A percentile compares a stretch with the other conserved stretches of the same genome.
Evolutionary conservation across 208 protist species (phyloP).

Genomic region (Acanthamoeba sp.): DNA sequence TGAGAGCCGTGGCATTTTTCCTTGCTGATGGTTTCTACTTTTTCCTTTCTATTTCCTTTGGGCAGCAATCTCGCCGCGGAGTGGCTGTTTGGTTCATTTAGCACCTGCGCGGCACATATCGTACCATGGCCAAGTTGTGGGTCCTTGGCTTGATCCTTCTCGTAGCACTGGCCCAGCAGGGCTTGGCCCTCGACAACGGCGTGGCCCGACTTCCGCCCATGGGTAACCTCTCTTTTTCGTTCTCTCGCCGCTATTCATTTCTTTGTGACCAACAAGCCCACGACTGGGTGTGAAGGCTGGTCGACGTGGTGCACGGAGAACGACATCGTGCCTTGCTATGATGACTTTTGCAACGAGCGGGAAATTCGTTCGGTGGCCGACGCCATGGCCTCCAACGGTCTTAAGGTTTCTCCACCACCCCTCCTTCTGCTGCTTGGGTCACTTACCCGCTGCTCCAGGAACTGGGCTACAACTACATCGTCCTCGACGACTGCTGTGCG

Average conservation of each 20-base stretch:
- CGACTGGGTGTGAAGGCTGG: slow-evolving; percentile 45
- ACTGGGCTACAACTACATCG: slow-evolving; percentile 75
- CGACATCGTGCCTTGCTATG: slow-evolving; percentile 59
- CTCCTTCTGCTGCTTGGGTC: neutral
- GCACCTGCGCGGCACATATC: too few relatives aligned
- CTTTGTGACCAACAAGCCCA: too few relatives aligned
- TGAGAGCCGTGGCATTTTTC: too few relatives aligned
- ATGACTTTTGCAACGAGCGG: slow-evolving; percentile 66
- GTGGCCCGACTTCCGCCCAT: neutral
- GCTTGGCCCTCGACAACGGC: neutral
- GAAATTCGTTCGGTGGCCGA: slow-evolving; percentile 40
- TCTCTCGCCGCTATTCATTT: too few relatives aligned
- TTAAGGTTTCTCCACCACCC: neutral
- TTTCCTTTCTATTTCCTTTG: too few relatives aligned
- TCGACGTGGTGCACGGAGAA: slow-evolving; percentile 65
- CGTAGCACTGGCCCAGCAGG: too few relatives aligned
- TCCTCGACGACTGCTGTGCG: slow-evolving; percentile 76
- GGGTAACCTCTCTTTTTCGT: neutral
- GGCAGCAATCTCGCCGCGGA: too few relatives aligned
- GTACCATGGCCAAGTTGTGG: too few relatives aligned
- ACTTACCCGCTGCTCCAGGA: neutral
- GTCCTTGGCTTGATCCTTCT: too few relatives aligned
- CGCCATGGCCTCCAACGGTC: slow-evolving; percentile 68
- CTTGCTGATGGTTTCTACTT: too few relatives aligned
- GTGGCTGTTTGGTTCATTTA: too few relatives aligned